These are phyloP conservation scores for Phytophthora aleatoria DNA, from an alignment of 352 stramenopile species.

Conservation along the genomic window DNA sequence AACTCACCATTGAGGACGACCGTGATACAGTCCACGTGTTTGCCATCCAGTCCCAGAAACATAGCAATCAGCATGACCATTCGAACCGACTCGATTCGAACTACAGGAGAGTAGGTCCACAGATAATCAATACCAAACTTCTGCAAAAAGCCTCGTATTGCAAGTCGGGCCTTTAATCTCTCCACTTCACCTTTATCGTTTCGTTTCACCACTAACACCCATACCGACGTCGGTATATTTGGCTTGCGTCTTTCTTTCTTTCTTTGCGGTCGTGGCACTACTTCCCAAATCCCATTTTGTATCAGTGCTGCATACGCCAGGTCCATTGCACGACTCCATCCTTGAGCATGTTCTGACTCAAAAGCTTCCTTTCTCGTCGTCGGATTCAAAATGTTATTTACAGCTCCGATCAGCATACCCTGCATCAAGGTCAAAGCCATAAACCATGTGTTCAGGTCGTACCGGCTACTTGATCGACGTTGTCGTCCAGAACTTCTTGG, in stretches of 20 bases:
- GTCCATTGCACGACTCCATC: slow-evolving; percentile 6
- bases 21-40: slow-evolving; percentile 1
- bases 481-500: background rate
- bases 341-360: slow-evolving; percentile 7
- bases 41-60: background rate
- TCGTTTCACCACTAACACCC: background rate
- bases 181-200: slow-evolving; percentile 5
- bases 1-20: slow-evolving; percentile 5
- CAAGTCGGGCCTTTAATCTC: slow-evolving; percentile 4
- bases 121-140: slow-evolving; percentile 8
- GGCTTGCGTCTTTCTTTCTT: background rate
- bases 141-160: background rate
- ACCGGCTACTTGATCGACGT: background rate
- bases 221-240: background rate
- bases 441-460: slow-evolving; percentile 4
- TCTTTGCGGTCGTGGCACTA: background rate
- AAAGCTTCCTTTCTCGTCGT: background rate
- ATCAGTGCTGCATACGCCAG: background rate
- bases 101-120: slow-evolving; percentile 5
- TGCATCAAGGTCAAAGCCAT: slow-evolving; percentile 8
- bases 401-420: slow-evolving; percentile 15
- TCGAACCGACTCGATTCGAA: slow-evolving; percentile 6
- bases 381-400: slow-evolving; percentile 9
- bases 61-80: slow-evolving; percentile 4
- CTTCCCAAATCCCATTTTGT: background rate